Conservation (phyloP, 1,284 basidiomycete genomes). For the Pascua sp. region DNA sequence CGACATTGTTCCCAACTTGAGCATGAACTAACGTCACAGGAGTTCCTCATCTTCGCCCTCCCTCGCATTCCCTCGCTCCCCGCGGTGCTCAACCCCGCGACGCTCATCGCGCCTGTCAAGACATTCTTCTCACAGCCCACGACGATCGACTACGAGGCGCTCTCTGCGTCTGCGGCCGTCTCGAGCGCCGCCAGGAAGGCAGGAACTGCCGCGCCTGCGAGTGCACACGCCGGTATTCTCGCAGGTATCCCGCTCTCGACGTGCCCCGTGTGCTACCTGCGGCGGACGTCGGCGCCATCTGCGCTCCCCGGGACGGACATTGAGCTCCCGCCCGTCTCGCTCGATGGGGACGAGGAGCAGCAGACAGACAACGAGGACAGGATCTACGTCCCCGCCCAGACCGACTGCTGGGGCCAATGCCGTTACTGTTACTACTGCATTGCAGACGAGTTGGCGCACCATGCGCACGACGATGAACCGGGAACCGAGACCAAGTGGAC, state of each 20-base stretch:
- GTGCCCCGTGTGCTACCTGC: slow-evolving; percentile 52
- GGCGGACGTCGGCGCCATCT: slow-evolving; percentile 24
- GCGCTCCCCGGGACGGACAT: slow-evolving; percentile 25
- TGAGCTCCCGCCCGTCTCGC: slow-evolving; percentile 12
- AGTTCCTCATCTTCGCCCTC: slow-evolving; percentile 89
- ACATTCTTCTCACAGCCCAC: slow-evolving; percentile 24
- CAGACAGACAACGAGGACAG: slow-evolving; percentile 38
- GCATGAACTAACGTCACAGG: slow-evolving; percentile 55
- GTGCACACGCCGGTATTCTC: slow-evolving; percentile 37
- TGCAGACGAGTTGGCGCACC: slow-evolving; percentile 61
- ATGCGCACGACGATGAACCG: slow-evolving; percentile 43
- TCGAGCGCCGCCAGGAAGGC: slow-evolving; percentile 14
- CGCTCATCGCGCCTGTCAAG: slow-evolving; percentile 36
- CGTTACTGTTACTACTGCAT: slow-evolving; percentile 85
- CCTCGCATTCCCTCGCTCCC: slow-evolving; percentile 69
- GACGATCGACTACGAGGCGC: slow-evolving; percentile 29
- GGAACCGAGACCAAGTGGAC: slow-evolving; percentile 56
- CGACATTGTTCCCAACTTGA: too few species aligned
- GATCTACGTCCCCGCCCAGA: slow-evolving; percentile 44
- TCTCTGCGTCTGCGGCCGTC: slow-evolving; percentile 4
- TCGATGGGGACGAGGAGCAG: slow-evolving; percentile 11
- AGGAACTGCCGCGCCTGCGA: slow-evolving; percentile 3
- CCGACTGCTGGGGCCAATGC: slow-evolving; percentile 60
- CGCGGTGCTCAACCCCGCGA: slow-evolving; percentile 56
- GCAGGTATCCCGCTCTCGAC: slow-evolving; percentile 40